Base-by-base conservation (phyloP, 495 filamentous ascomycete genomes). In the Recurvomyces mirabilis region DNA sequence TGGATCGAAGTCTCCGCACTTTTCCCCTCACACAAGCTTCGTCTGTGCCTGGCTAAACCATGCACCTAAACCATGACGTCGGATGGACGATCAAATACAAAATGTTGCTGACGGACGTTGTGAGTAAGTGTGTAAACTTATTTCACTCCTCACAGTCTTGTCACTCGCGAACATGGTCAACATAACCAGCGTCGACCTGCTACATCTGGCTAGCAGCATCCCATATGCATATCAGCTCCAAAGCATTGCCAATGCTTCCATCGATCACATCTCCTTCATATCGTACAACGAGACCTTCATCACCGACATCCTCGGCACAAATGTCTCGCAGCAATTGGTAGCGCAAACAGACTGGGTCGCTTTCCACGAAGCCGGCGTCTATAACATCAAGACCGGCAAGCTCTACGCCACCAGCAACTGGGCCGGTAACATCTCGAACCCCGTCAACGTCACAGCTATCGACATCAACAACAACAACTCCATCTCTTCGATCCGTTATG, bases 351-450 rank as follows among this genome's bases (percentile, higher is more conserved):
- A 48, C 20, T 62, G 46, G 34, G 43, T 55, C 12, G 60, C 55
- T 30, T 82, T 82, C 58, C 71, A 78, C 60, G 71, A 76, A 60
- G 74, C 72, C 1, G 77, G 78, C 37, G 68, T 75, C 38, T 84
- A 67, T 57, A 60, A 68, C 39, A 53, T 81, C 74, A 60, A 63
- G 74, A 48, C 79, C 70, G 29, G 78, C 73, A 29, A 73, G 71
- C 58, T 61, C 12, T 47, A 77, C 61, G 63, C 76, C 43, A 79
- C 73, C 23, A 78, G 73, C 28, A 74, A 74, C 59, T 63, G 37
- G 43, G 38, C 66, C 19, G 44, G 38, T 13, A 24, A 17, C n/a
- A 36, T 53, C 33, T 45, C 52, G 29, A 53, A 58, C 42, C 57
- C 54, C 4, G 53, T 60, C 50, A 60, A 65, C 37, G 42, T 59